Evolutionary conservation across 1,284 basidiomycete genomes (phyloP).

Genomic region (Apiotrichum akiyoshidainum): DNA sequence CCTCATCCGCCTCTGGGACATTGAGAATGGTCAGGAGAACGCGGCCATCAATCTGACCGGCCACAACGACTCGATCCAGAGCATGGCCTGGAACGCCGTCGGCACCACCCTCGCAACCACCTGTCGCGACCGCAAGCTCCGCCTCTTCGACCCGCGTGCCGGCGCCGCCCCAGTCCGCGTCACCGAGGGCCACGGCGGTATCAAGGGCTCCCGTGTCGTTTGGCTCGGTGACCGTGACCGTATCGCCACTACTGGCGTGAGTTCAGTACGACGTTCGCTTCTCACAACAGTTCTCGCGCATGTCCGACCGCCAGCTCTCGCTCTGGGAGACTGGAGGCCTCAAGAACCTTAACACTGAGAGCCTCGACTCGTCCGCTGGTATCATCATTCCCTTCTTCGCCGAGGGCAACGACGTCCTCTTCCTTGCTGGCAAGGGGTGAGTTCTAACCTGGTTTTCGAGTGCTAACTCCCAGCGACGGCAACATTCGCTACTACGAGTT

Average conservation of each 20-base stretch:
- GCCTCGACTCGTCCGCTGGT: slow-evolving; percentile 84
- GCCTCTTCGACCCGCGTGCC: slow-evolving; percentile 82
- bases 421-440: slow-evolving; percentile 68
- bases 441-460: slow-evolving; percentile 2
- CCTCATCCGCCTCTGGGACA: slow-evolving; percentile 86
- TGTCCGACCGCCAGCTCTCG: slow-evolving; percentile 84
- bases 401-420: slow-evolving; percentile 84
- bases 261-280: not conserved
- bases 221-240: slow-evolving; percentile 89
- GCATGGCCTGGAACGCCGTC: slow-evolving; percentile 75
- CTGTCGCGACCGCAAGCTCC: slow-evolving; percentile 85
- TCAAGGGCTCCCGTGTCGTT: slow-evolving; percentile 84
- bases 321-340: slow-evolving; percentile 80
- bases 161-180: slow-evolving; percentile 75
- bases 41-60: slow-evolving; percentile 65
- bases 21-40: slow-evolving; percentile 62
- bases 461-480: slow-evolving; percentile 62
- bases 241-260: slow-evolving; percentile 78
- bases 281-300: slow-evolving; percentile 67
- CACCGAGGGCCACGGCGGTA: slow-evolving; percentile 83
- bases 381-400: slow-evolving; percentile 97
- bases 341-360: slow-evolving; percentile 68
- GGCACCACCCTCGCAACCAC: slow-evolving; percentile 72
- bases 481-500: slow-evolving; percentile 96
- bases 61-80: slow-evolving; percentile 85